Evolutionary conservation across 345 rosid genomes (phyloP), one percentile per base, ranked within the genome.

Genomic region (Lepidium aucheri): DNA sequence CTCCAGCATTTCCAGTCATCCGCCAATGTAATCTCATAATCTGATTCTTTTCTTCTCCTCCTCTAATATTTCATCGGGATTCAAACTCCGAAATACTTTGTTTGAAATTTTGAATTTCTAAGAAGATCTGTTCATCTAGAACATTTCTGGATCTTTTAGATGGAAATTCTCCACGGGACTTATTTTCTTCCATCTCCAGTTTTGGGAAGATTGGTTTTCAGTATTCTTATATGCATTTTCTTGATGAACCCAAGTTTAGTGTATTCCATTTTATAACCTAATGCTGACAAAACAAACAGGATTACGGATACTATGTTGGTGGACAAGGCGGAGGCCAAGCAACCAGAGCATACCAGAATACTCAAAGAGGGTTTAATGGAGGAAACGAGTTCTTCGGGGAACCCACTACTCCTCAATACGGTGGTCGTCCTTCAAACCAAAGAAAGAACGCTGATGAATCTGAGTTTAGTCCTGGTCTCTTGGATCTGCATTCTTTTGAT

Each of bases 401-500:
- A 64, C 93, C 96, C 13, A 80, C 80, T 1, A 82, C 88, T 5
- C 96, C 97, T 73, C 97, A 90, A 17, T 82, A 80, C 55, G 79
- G 83, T 80, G 78, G 95, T 7, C 77, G 85, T 65, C 79, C 79
- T 0, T 79, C 83, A 1, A 78, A 65, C 73, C 92, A 80, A 76
- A 76, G 85, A 71, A 90, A 81, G 82, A 86, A 81, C 58, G 82
- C 80, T 6, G 99, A 84, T 59, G 91, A 85, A 11, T 84, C 89
- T 11, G 99, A 90, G 76, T 84, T 86, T 72, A 90, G 99, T 76
- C 99, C 99, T 4, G 99, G 99, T 3, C 96, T 94, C 14, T 76
- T 94, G 56, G 99, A 94, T 88, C 91, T 94, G 55, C 96, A 94
- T 77, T 90, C 99, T 52, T 85, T 88, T 69, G 95, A 90, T 75